Conservation (phyloP, 331 rosid genomes). For the Saraca asoca region DNA sequence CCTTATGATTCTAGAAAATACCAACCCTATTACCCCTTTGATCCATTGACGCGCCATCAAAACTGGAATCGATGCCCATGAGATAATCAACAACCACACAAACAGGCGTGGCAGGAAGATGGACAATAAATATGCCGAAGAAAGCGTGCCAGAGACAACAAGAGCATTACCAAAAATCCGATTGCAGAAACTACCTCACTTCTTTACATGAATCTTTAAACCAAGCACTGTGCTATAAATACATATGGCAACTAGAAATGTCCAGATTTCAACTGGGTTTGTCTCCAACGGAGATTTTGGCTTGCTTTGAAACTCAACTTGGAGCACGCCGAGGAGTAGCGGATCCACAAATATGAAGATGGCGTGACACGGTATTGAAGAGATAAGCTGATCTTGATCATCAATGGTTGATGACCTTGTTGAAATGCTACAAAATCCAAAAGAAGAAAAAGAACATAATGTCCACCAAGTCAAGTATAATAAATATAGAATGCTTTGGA, state of each 20-base stretch:
- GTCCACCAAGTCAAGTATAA: too few species aligned
- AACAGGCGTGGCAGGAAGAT: slow-evolving; percentile 5
- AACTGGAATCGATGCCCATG: neutral
- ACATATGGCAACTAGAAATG: neutral
- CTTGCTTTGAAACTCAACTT: neutral
- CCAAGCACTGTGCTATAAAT: neutral
- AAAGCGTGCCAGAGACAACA: slow-evolving; percentile 19
- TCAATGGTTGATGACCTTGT: too few species aligned
- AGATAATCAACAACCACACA: neutral
- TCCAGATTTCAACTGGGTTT: neutral
- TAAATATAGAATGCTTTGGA: too few species aligned
- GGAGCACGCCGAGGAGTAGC: neutral
- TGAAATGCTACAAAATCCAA: too few species aligned
- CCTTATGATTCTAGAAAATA: too few species aligned
- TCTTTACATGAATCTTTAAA: neutral
- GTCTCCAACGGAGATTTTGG: neutral
- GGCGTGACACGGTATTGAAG: neutral
- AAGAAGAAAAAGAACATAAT: too few species aligned
- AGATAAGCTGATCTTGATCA: neutral
- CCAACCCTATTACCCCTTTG: too few species aligned
- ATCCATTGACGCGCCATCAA: too few species aligned
- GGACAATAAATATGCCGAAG: slow-evolving; percentile 15
- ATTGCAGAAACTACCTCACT: neutral
- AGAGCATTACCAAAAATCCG: slow-evolving; percentile 2
- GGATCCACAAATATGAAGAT: neutral